Percentiles rank a stretch among this genome's conserved stretches.
phyloP scores from a whole-genome alignment of 371 early-diverging fungal genomes.

The Mucor indicus region DNA sequence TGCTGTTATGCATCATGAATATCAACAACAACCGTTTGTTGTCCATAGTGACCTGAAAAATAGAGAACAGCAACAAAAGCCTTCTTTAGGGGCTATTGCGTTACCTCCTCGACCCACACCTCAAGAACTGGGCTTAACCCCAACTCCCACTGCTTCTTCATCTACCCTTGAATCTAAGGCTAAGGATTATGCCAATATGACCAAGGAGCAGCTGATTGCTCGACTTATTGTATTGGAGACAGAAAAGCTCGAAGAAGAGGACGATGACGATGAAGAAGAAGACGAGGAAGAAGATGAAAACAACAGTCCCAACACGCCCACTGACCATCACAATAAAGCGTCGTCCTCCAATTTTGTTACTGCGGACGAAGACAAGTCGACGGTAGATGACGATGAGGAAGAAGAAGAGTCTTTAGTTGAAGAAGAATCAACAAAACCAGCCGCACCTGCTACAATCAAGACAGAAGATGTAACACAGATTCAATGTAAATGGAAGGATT shows the following conservation, averaged over 20 bases:
- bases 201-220: constrained; percentile 23
- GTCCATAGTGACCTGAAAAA: constrained; percentile 10
- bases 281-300: constrained; percentile 9
- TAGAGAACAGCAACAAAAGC: constrained; percentile 18
- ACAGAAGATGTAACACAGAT: constrained; percentile 1
- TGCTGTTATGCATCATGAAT: constrained; percentile 1
- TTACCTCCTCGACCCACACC: constrained; percentile 39
- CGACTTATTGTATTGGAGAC: constrained; percentile 18
- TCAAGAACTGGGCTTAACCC: constrained; percentile 25
- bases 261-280: constrained; percentile 9
- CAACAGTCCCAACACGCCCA: background rate
- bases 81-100: constrained; percentile 15
- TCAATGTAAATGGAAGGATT: constrained; percentile 61
- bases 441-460: background rate
- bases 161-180: constrained; percentile 3
- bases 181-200: constrained; percentile 20
- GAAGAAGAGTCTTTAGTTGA: constrained; percentile 12
- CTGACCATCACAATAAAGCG: background rate
- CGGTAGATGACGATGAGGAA: constrained; percentile 23
- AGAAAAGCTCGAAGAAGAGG: constrained; percentile 10
- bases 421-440: background rate
- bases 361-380: constrained; percentile 16
- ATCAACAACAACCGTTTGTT: background rate
- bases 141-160: background rate
- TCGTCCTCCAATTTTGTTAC: background rate